Base-by-base conservation (phyloP, 306 rosid genomes). In the Fragaria ananassa region DNA sequence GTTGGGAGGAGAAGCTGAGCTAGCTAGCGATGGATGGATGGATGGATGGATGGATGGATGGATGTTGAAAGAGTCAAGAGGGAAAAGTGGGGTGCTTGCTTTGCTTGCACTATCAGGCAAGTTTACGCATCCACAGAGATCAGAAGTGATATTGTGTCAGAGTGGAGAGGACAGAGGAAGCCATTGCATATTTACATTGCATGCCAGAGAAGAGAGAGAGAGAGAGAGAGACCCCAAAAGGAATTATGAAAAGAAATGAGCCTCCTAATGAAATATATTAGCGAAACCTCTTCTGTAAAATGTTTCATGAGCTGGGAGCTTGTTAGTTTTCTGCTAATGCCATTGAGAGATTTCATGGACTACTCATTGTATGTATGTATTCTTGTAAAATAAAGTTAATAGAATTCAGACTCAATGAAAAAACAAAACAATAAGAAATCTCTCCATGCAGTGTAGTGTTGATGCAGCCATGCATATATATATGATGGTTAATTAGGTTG, bases 91-190 rank as follows among this genome's bases (percentile, higher is more conserved):
- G 74, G 79, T 69, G 83, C 57, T 83, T 87, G 89, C 91, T 90
- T 90, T 85, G 96, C 89, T 88, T 90, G 93, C 90, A 88, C 88
- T 83, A 81, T 79, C 90, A 88, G 88, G 79, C 87, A 68, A 87
- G 89, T 90, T 86, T 83, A 83, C 87, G 87, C 92, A 90, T 83
- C 76, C 23, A 31, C 41, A 4, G 58, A 4, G 58, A 2, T 2
- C 49, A 12, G 27, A 7, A 53, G 12, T 56, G 61, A 54, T 37
- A 49, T 6, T 71, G 65, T 71, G 75, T 71, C 75, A 71, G 75
- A 53, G 75, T 53, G 65, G 75, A 53, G 34, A 12, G 35, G 50
- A 71, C 65, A 53, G 10, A 49, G 75, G 86, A 83, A 81, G 71
- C 85, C 88, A 82, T 56, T 56, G 85, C 72, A 81, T 89, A 12